Evolutionary conservation across 2,329 filamentous ascomycete genomes (phyloP), one percentile per base, ranked within the genome.

Genomic region (Monosporascus sp.): DNA sequence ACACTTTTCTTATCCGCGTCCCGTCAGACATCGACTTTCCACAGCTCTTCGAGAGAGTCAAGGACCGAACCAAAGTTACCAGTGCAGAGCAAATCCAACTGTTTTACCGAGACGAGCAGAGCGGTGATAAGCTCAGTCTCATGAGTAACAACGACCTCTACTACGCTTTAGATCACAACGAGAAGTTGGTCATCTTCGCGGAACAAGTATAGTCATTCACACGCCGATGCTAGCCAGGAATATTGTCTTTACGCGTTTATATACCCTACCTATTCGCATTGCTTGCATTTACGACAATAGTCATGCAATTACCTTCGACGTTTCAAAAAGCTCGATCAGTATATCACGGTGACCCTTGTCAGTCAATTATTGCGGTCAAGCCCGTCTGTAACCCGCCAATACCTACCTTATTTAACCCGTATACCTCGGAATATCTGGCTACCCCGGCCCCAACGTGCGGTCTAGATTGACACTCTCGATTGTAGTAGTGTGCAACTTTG

Each of bases 1-100:
- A 97, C 60, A 83, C 95, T 52, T 93, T 97, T 60, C 89, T 94
- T 45, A 91, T 99, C 63, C 86, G 92, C 36, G 90, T 97, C 51
- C 88, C 93, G 0, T 81, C 81, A 1, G 88, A 95, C 51, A 90
- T 95, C 62, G 81, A 81, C 51, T 94, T 86, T 69, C 77, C 82
- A 50, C 87, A 90, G 56, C 79, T 99, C 8, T 86, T 87, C 62
- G 86, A 91, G 60, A 96, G 94, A 72, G 84, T 97, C 54, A 81
- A 84, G 48, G 90, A 97, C 62, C 82, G 94, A 45, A 80, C 96
- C 59, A 91, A 91, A 73, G 80, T 96, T 49, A 77, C 76, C 0
- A 73, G 76, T 14, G 76, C 82, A 9, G 85, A 89, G n/a, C 81
- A 87, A 22, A 80, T 97, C 27, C 79, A 88, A 56, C 80, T 97